A percentile compares a stretch with the other conserved stretches of the same genome.
Conservation (phyloP, 1,284 basidiomycete genomes). For the Ceratobasidium sp. region DNA sequence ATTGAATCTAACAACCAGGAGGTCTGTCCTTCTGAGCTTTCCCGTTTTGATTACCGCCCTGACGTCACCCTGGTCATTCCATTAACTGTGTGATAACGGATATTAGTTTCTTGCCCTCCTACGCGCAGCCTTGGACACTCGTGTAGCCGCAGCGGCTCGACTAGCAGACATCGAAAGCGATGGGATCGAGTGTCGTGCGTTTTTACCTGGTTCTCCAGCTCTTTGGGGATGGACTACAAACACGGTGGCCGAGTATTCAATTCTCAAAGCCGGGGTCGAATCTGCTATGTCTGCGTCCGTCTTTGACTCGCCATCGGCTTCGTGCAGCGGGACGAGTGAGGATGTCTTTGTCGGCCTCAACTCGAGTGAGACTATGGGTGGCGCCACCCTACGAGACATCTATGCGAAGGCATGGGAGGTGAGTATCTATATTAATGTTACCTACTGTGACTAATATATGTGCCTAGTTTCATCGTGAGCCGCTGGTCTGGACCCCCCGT, state of each 20-base stretch:
- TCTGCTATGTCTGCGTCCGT: slow-evolving; percentile 34
- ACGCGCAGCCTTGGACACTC: slow-evolving; percentile 39
- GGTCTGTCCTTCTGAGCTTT: slow-evolving; percentile 19
- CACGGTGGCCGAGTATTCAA: slow-evolving; percentile 30
- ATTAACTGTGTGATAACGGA: slow-evolving; percentile 4
- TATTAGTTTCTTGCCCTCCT: slow-evolving; percentile 38
- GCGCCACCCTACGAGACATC: slow-evolving; percentile 40
- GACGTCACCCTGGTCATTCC: slow-evolving; percentile 19
- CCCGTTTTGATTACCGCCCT: slow-evolving; percentile 34
- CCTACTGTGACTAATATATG: not conserved
- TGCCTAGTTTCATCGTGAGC: slow-evolving; percentile 35
- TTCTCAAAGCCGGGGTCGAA: slow-evolving; percentile 39
- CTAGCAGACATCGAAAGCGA: slow-evolving; percentile 38
- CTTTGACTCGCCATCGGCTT: slow-evolving; percentile 36
- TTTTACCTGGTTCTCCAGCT: slow-evolving; percentile 42
- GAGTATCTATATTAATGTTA: not conserved
- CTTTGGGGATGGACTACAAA: slow-evolving; percentile 46
- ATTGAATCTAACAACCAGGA: slow-evolving; percentile 44
- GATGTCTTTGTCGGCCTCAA: slow-evolving; percentile 29
- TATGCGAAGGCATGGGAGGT: slow-evolving; percentile 47
- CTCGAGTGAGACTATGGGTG: slow-evolving; percentile 43
- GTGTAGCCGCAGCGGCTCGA: slow-evolving; percentile 32
- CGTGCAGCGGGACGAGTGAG: not conserved
- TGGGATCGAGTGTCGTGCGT: slow-evolving; percentile 42
- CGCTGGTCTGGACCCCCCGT: slow-evolving; percentile 43